Conservation (phyloP, 495 filamentous ascomycete species). For the Aspergillus steynii region DNA sequence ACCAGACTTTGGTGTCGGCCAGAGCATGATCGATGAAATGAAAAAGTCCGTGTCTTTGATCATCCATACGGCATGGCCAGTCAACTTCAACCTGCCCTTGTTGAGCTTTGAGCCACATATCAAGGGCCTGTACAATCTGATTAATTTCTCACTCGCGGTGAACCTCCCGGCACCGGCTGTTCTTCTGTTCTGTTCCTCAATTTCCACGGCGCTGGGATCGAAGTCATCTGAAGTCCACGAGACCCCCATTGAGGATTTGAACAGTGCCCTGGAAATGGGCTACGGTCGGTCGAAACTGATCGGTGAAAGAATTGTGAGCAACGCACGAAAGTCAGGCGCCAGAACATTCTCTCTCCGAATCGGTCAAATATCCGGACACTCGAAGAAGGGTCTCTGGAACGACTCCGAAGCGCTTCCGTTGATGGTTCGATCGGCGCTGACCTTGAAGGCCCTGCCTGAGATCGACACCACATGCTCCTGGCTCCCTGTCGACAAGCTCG, state of each 20-base stretch:
- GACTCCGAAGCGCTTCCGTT: conserved; percentile 57
- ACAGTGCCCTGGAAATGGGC: conserved; percentile 47
- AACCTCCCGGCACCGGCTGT: conserved; percentile 41
- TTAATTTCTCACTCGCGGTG: conserved; percentile 53
- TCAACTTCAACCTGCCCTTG: conserved; percentile 54
- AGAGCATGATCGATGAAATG: conserved; percentile 34
- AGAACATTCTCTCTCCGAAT: conserved; percentile 53
- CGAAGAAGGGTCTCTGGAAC: conserved; percentile 57
- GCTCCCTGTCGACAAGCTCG: conserved; percentile 59
- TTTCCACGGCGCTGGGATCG: conserved; percentile 47
- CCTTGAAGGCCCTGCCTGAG: conserved; percentile 48
- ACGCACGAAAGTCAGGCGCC: conserved; percentile 37
- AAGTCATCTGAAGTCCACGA: conserved; percentile 40
- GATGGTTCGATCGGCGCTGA: conserved; percentile 54
- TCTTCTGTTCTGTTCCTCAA: conserved; percentile 53
- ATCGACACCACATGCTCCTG: conserved; percentile 49
- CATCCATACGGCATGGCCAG: conserved; percentile 60
- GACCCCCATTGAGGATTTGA: conserved; percentile 37
- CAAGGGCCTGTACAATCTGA: conserved; percentile 50
- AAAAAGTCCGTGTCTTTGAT: conserved; percentile 45
- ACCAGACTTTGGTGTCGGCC: conserved; percentile 44
- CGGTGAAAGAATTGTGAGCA: conserved; percentile 51
- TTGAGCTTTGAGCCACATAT: conserved; percentile 46
- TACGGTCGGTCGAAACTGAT: conserved; percentile 61
- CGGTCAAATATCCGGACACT: conserved; percentile 60